These are phyloP conservation scores for Pseudogymnoascus sp. DNA, from an alignment of 2,329 filamentous ascomycete genomes.

Conservation along the genomic window DNA sequence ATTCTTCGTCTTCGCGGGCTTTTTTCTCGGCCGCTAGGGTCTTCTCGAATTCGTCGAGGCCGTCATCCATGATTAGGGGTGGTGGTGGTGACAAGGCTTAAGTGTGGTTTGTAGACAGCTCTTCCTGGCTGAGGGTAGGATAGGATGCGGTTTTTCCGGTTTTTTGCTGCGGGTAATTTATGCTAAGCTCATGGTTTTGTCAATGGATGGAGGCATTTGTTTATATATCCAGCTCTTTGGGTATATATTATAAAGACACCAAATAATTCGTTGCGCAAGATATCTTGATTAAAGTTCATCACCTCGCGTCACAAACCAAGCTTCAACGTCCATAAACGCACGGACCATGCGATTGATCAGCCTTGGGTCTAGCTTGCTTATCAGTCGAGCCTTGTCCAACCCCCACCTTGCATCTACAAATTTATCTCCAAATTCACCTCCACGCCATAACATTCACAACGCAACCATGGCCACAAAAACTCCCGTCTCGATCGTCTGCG, in stretches of 20 bases:
- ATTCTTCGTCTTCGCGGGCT: conserved; percentile 40
- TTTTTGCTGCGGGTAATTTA: not conserved
- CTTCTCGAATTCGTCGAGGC: conserved; percentile 69
- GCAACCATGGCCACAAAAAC: conserved; percentile 37
- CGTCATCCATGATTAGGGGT: conserved; percentile 26
- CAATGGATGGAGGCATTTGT: not conserved
- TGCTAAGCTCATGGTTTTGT: not conserved
- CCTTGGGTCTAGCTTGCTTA: conserved; percentile 7
- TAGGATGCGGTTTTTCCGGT: not conserved
- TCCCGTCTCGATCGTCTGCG: conserved; percentile 79
- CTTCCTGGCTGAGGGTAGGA: not conserved
- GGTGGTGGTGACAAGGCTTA: not conserved
- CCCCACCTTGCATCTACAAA: conserved; percentile 4
- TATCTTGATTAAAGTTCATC: not conserved
- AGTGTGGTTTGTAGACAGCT: not conserved
- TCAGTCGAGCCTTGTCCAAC: conserved; percentile 3
- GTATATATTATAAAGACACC: not conserved
- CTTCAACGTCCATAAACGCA: not conserved
- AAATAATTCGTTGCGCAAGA: not conserved
- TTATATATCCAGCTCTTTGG: not conserved
- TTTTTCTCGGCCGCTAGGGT: conserved; percentile 59
- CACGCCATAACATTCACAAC: not conserved
- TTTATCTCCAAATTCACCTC: not conserved
- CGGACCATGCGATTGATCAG: not conserved
- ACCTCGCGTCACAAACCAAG: not conserved